Conservation (phyloP, 345 rosid species). For the Firmiana major region DNA sequence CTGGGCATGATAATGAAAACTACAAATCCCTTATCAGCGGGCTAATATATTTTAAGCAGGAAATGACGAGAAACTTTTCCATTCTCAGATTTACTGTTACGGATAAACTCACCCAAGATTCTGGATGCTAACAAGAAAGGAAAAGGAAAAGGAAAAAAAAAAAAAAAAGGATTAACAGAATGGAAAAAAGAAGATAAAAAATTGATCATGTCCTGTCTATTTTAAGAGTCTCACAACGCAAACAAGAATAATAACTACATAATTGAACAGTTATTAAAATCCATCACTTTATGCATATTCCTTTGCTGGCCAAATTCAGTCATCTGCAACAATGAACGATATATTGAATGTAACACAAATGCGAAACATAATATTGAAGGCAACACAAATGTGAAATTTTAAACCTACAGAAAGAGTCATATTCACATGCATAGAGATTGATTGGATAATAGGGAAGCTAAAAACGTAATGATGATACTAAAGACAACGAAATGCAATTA, state of each 20-base stretch:
- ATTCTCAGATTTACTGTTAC: slow-evolving; percentile 21
- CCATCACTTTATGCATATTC: slow-evolving; percentile 8
- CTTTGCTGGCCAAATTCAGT: slow-evolving; percentile 13
- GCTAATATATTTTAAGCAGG: neutral
- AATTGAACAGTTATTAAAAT: slow-evolving; percentile 10
- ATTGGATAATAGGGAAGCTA: neutral
- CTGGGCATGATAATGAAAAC: neutral
- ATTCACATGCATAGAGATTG: neutral
- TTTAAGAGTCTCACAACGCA: neutral
- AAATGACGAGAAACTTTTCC: slow-evolving; percentile 27
- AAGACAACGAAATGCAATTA: neutral
- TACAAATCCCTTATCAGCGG: neutral
- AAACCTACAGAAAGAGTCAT: neutral
- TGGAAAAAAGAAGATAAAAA: neutral
- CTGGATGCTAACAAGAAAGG: slow-evolving; percentile 8
- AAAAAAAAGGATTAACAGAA: slow-evolving; percentile 10
- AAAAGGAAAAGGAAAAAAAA: neutral
- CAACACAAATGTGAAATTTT: neutral
- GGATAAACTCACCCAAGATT: slow-evolving; percentile 10
- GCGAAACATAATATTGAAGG: too few species aligned
- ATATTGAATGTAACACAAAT: too few species aligned
- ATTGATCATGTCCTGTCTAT: neutral
- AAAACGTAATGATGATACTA: neutral
- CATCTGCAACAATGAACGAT: slow-evolving; percentile 22
- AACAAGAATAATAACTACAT: slow-evolving; percentile 8